Evolutionary conservation across 179 eudicot species (phyloP).

Genomic region (Beta lomatogona): DNA sequence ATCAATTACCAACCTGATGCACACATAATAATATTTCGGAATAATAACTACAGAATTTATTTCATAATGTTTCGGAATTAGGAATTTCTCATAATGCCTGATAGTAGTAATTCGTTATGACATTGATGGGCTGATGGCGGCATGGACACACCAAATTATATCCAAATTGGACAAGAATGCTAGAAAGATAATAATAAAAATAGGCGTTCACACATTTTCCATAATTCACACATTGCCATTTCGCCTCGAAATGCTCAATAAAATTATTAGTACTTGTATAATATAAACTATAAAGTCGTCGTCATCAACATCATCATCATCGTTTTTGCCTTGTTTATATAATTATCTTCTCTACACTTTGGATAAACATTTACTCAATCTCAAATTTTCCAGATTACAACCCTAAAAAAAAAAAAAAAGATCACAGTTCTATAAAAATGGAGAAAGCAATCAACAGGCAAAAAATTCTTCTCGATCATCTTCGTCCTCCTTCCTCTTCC

Average conservation of each 20-base stretch:
- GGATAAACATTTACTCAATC: not conserved
- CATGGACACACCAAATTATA: not conserved
- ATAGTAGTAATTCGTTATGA: too few relatives aligned
- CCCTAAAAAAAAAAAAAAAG: not conserved
- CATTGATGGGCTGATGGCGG: not conserved
- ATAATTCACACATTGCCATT: not conserved
- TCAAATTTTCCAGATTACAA: not conserved
- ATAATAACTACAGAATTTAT: too few relatives aligned
- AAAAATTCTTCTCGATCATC: conserved; percentile 72
- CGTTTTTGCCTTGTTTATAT: not conserved
- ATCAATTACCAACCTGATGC: too few relatives aligned
- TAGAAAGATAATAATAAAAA: not conserved
- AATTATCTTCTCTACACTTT: not conserved
- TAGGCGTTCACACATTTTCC: not conserved
- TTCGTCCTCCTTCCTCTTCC: conserved; percentile 65
- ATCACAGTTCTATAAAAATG: conserved; percentile 35
- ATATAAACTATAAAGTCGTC: not conserved
- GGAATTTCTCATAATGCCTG: too few relatives aligned
- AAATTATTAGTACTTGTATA: not conserved
- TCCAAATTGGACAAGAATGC: not conserved
- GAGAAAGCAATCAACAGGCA: conserved; percentile 88
- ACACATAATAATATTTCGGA: too few relatives aligned
- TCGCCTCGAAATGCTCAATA: conserved; percentile 17
- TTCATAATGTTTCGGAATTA: too few relatives aligned
- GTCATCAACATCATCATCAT: not conserved